Percentiles rank a stretch among this genome's conserved stretches.
These are phyloP conservation scores for Meyerozyma smithsonii DNA, from an alignment of 1,139 yeast species.

Conservation along the genomic window DNA sequence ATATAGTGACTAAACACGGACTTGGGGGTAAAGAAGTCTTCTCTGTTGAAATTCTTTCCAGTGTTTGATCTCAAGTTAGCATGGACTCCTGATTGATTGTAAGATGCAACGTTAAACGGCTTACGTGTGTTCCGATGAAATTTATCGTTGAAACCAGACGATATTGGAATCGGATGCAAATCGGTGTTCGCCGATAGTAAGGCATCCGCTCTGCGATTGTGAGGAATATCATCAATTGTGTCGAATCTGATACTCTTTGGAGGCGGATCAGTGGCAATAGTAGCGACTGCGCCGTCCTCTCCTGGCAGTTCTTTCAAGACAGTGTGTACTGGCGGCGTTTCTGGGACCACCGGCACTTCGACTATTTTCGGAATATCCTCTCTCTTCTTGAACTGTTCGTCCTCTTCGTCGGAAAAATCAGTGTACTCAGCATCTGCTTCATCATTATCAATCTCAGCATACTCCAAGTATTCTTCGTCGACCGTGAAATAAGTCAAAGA, in stretches of 20 bases:
- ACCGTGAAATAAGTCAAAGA: constrained; percentile 69
- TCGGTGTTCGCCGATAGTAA: constrained; percentile 36
- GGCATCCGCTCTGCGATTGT: constrained; percentile 45
- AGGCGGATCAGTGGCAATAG: background rate
- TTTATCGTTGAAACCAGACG: constrained; percentile 23
- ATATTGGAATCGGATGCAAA: constrained; percentile 42
- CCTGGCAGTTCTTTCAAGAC: constrained; percentile 7
- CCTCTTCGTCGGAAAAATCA: constrained; percentile 16
- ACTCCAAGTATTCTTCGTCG: constrained; percentile 64
- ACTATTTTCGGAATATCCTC: constrained; percentile 4
- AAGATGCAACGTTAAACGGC: constrained; percentile 60
- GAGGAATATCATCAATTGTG: constrained; percentile 20
- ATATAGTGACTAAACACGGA: constrained; percentile 66
- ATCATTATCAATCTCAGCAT: constrained; percentile 20
- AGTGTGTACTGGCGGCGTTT: constrained; percentile 2
- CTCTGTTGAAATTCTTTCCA: constrained; percentile 44
- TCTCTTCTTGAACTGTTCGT: constrained; percentile 14
- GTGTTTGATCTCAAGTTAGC: constrained; percentile 11
- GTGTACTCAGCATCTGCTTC: constrained; percentile 11
- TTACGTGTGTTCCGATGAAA: constrained; percentile 49
- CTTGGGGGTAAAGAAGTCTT: constrained; percentile 74
- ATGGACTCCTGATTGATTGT: constrained; percentile 38
- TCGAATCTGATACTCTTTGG: background rate
- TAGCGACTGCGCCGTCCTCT: background rate
- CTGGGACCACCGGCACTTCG: background rate